Conservation (phyloP, 75 land plant genomes). For the Chamaecyparis obtusa region DNA sequence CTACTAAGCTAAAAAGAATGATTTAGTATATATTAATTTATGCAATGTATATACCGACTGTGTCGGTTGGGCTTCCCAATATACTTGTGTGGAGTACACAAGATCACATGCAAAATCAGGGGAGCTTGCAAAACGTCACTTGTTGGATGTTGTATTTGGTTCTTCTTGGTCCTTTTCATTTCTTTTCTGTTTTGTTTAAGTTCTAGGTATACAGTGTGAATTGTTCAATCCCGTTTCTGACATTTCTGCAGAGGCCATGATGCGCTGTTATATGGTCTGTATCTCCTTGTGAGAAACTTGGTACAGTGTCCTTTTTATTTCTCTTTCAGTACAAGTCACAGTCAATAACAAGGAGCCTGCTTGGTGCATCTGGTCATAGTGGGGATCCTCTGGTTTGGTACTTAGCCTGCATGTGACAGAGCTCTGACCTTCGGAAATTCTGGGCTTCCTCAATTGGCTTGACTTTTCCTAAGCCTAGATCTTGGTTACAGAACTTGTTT, state of each 20-base stretch:
- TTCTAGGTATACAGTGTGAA: background rate
- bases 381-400: background rate
- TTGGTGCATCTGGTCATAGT: background rate
- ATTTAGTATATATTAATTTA: background rate
- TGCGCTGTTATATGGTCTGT: background rate
- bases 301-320: slow-evolving; percentile 1
- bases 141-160: background rate
- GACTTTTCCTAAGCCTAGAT: background rate
- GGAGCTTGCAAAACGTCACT: background rate
- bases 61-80: background rate
- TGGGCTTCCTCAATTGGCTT: slow-evolving; percentile 2
- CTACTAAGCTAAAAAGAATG: too few relatives aligned
- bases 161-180: background rate
- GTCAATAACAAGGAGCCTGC: background rate
- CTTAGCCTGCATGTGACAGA: background rate
- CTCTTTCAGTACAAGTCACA: background rate
- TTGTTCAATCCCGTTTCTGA: background rate
- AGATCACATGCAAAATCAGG: slow-evolving; percentile 5
- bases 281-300: slow-evolving; percentile 2
- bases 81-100: background rate
- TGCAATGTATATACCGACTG: background rate
- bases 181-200: background rate
- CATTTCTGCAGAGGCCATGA: slow-evolving; percentile 7
- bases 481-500: background rate
- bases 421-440: background rate